phyloP scores from a whole-genome alignment of 129 eudicot genomes.

The Flaveria robusta region DNA sequence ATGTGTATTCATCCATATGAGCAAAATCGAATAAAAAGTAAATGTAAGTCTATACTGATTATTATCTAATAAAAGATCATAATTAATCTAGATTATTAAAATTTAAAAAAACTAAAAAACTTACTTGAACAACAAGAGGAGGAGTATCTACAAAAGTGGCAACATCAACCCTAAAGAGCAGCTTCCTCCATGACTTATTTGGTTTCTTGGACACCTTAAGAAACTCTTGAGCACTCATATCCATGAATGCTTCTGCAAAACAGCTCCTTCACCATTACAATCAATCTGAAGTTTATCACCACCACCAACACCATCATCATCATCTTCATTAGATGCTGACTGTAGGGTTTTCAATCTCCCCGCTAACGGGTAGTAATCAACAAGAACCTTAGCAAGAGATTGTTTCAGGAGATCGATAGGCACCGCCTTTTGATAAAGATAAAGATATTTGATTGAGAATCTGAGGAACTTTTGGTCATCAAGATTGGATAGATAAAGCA shows the following conservation, averaged over 20 bases:
- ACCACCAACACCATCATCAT: conserved; percentile 41
- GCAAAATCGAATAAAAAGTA: too few relatives aligned
- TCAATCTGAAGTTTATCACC: conserved; percentile 77
- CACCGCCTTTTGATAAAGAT: conserved; percentile 59
- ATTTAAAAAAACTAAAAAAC: neutral
- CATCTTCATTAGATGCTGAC: conserved; percentile 32
- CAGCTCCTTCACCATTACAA: conserved; percentile 91
- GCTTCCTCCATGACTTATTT: conserved; percentile 81
- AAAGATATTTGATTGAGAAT: conserved; percentile 84
- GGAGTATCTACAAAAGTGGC: conserved; percentile 75
- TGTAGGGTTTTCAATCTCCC: conserved; percentile 51
- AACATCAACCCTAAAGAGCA: conserved; percentile 72
- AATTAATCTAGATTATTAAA: too few relatives aligned
- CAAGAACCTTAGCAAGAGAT: conserved; percentile 69
- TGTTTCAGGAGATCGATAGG: conserved; percentile 43
- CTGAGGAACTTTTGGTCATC: conserved; percentile 94
- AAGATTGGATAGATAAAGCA: conserved; percentile 78
- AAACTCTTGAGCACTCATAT: conserved; percentile 55
- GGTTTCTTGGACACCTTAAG: conserved; percentile 63
- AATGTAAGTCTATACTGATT: too few relatives aligned
- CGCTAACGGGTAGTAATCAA: conserved; percentile 86
- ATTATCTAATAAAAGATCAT: too few relatives aligned
- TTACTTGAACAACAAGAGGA: conserved; percentile 88
- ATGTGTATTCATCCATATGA: too few relatives aligned
- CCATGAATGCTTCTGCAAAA: conserved; percentile 86